Percentiles rank a stretch among this genome's conserved stretches.
These are phyloP conservation scores for Pinus taeda DNA, from an alignment of 75 land plant genomes.

Conservation along the genomic window DNA sequence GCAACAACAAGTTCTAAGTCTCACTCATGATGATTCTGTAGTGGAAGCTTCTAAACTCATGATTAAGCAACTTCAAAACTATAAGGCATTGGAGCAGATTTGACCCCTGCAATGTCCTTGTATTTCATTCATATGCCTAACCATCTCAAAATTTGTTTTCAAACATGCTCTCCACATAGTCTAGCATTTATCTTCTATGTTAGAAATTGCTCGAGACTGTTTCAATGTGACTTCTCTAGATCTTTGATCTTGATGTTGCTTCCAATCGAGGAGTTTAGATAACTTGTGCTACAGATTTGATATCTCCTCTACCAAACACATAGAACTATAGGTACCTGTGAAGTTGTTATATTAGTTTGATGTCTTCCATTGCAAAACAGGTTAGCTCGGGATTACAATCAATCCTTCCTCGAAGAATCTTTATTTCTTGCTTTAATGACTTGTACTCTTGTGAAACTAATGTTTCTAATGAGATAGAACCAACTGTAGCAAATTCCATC, in stretches of 20 bases:
- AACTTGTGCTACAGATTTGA: conserved; percentile 25
- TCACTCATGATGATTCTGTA: no score
- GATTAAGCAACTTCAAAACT: background rate
- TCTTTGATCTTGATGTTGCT: background rate
- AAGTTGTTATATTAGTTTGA: conserved; percentile 17
- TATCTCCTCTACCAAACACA: conserved; percentile 27
- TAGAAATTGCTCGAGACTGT: conserved; percentile 13
- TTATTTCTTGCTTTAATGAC: conserved; percentile 16
- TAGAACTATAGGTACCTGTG: conserved; percentile 22
- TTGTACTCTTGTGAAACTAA: conserved; percentile 5
- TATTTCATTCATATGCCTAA: conserved; percentile 8
- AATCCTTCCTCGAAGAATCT: conserved; percentile 11
- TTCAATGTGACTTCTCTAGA: background rate
- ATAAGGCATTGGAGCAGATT: background rate
- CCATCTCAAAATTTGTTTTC: conserved; percentile 19
- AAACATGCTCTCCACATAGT: conserved; percentile 16
- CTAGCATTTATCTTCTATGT: conserved; percentile 19
- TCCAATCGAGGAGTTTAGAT: conserved; percentile 6
- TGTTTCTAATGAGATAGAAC: background rate
- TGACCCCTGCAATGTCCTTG: background rate
- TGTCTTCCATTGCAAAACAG: conserved; percentile 23
- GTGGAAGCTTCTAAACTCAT: no score
- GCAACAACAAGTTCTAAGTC: no score
- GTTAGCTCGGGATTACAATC: conserved; percentile 19
- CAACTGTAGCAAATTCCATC: conserved; percentile 9